phyloP scores from a whole-genome alignment of 169 alveolate genomes.

The Plasmodium inui region DNA sequence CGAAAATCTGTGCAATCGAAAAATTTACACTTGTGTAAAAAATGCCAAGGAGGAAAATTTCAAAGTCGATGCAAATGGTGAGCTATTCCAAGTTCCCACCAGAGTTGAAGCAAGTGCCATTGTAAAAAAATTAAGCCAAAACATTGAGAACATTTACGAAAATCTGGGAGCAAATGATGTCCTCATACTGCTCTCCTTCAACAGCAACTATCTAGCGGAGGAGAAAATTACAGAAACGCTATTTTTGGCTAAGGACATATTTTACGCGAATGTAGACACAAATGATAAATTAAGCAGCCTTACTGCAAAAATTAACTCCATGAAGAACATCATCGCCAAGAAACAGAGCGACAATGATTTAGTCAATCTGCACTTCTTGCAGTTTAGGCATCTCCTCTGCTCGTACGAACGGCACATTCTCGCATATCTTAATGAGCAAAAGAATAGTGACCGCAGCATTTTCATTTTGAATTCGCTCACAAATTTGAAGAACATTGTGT shows the following conservation, averaged over 20 bases:
- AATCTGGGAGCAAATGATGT: conserved; percentile 33
- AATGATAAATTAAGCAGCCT: conserved; percentile 19
- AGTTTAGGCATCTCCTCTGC: conserved; percentile 17
- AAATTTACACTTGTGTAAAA: conserved; percentile 41
- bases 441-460: conserved; percentile 19
- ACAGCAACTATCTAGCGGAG: conserved; percentile 44
- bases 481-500: conserved; percentile 20
- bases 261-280: conserved; percentile 23
- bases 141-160: conserved; percentile 42
- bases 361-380: not conserved
- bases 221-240: conserved; percentile 65
- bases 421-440: conserved; percentile 31
- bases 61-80: conserved; percentile 31
- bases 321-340: conserved; percentile 15
- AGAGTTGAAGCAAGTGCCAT: conserved; percentile 55
- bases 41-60: conserved; percentile 22
- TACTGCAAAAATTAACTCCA: conserved; percentile 11
- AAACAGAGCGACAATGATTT: conserved; percentile 14
- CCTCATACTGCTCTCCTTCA: conserved; percentile 48
- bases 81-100: conserved; percentile 36
- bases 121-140: conserved; percentile 45
- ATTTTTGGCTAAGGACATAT: conserved; percentile 54
- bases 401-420: conserved; percentile 33
- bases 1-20: conserved; percentile 60
- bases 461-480: conserved; percentile 48